These are phyloP conservation scores for Hygrophoropsis aurantiaca DNA, from an alignment of 768 basidiomycete genomes.

Conservation along the genomic window DNA sequence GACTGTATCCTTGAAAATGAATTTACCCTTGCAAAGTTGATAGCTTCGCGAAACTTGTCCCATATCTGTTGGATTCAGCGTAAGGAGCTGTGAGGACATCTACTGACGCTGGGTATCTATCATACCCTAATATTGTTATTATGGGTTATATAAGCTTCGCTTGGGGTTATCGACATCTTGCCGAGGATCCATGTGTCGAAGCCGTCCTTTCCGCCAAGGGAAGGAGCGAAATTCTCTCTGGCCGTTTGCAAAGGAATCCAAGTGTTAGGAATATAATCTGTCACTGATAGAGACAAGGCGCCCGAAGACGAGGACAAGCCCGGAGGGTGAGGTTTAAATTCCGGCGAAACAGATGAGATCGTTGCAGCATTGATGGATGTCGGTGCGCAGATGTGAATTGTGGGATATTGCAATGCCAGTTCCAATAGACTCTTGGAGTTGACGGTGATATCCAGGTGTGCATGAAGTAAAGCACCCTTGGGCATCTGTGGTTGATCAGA, in stretches of 20 bases:
- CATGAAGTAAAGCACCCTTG: slow-evolving; percentile 75
- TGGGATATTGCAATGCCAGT: slow-evolving; percentile 54
- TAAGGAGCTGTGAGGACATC: too few species aligned
- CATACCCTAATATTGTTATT: slow-evolving; percentile 66
- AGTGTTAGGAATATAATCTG: slow-evolving; percentile 39
- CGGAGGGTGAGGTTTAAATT: slow-evolving; percentile 50
- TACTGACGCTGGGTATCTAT: background rate
- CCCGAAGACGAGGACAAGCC: slow-evolving; percentile 7
- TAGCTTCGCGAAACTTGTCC: slow-evolving; percentile 65
- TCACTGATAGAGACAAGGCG: slow-evolving; percentile 32
- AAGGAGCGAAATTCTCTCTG: slow-evolving; percentile 47
- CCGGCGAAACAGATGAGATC: slow-evolving; percentile 45
- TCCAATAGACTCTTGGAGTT: slow-evolving; percentile 50
- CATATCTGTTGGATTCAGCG: slow-evolving; percentile 54
- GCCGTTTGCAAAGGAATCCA: slow-evolving; percentile 62
- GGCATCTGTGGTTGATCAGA: slow-evolving; percentile 60
- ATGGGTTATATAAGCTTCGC: slow-evolving; percentile 71
- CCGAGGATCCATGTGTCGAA: slow-evolving; percentile 69
- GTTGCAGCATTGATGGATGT: slow-evolving; percentile 40
- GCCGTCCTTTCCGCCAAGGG: slow-evolving; percentile 58
- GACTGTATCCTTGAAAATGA: background rate
- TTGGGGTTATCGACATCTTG: slow-evolving; percentile 64
- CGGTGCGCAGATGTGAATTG: slow-evolving; percentile 57
- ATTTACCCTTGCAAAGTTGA: slow-evolving; percentile 47
- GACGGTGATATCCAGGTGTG: slow-evolving; percentile 74